Evolutionary conservation across 2,329 filamentous ascomycete species (phyloP).

Genomic region (Microdochium nivale): DNA sequence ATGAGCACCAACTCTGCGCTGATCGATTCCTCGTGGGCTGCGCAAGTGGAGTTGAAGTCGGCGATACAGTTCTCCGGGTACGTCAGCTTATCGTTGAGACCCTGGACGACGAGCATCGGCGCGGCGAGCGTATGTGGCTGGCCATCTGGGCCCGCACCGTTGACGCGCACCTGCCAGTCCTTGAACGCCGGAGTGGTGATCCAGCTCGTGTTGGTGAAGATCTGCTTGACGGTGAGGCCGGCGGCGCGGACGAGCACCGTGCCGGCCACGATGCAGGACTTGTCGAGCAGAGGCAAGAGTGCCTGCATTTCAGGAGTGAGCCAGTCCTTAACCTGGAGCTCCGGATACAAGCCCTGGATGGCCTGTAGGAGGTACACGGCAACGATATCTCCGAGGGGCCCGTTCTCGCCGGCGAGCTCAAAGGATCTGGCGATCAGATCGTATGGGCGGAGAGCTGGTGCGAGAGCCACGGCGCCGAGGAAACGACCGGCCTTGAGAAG

Average conservation of each 20-base stretch:
- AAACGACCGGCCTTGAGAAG: conserved; percentile 3
- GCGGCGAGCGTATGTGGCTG: conserved; percentile 9
- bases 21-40: conserved; percentile 1
- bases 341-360: conserved; percentile 6
- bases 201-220: conserved; percentile 8
- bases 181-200: neutral
- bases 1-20: neutral
- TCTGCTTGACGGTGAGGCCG: conserved; percentile 3
- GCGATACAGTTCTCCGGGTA: neutral
- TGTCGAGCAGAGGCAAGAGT: conserved; percentile 2
- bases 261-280: conserved; percentile 7
- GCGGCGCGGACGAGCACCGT: conserved; percentile 2
- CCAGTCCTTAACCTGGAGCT: conserved; percentile 8
- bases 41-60: conserved; percentile 8
- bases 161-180: conserved; percentile 1
- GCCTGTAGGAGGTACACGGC: conserved; percentile 10
- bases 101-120: conserved; percentile 14
- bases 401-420: conserved; percentile 1
- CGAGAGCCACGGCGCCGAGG: conserved; percentile 7
- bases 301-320: conserved; percentile 3
- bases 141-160: conserved; percentile 7
- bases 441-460: conserved; percentile 6
- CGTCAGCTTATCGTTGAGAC: conserved; percentile 8
- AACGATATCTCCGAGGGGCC: conserved; percentile 1
- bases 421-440: conserved; percentile 6